Percentiles rank a stretch among this genome's conserved stretches.
These are phyloP conservation scores for Papiliotrema terrestris DNA, from an alignment of 1,284 basidiomycete genomes.

Conservation along the genomic window DNA sequence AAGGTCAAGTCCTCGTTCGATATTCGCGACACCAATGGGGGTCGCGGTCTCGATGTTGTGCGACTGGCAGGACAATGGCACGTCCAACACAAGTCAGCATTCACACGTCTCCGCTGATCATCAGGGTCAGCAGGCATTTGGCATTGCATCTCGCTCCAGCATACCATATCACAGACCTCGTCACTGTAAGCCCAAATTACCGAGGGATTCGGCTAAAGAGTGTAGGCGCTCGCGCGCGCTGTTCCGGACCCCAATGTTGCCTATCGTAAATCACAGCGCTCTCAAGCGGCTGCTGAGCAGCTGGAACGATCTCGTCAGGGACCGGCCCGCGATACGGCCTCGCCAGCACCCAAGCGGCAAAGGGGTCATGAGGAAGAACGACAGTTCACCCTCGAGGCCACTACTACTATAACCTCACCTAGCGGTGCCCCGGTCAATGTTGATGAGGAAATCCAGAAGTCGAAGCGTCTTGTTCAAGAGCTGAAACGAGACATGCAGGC, in stretches of 20 bases:
- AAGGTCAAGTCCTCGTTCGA: constrained; percentile 70
- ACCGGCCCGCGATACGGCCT: constrained; percentile 14
- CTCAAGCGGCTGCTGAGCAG: constrained; percentile 44
- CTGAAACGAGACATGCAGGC: constrained; percentile 41
- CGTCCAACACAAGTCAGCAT: constrained; percentile 9
- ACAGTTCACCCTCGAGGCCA: constrained; percentile 41
- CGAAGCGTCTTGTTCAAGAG: constrained; percentile 47
- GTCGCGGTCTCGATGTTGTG: constrained; percentile 57
- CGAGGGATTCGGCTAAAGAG: background rate
- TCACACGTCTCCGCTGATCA: constrained; percentile 5
- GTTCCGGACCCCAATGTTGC: constrained; percentile 69
- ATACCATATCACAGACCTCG: constrained; percentile 56
- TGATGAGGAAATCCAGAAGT: constrained; percentile 44
- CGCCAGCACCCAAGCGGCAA: constrained; percentile 37
- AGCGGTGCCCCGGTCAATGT: constrained; percentile 32
- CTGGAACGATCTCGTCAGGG: constrained; percentile 24
- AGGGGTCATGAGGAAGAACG: constrained; percentile 20
- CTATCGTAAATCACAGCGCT: constrained; percentile 62
- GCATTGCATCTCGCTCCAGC: constrained; percentile 57
- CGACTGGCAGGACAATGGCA: constrained; percentile 77
- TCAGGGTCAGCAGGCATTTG: constrained; percentile 68
- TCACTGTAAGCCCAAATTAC: constrained; percentile 29
- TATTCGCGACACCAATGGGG: constrained; percentile 75
- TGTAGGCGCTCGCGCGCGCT: constrained; percentile 64
- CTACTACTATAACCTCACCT: constrained; percentile 43